Base-by-base conservation (phyloP, 2,329 filamentous ascomycete genomes). In the Beauveria brongniartii region DNA sequence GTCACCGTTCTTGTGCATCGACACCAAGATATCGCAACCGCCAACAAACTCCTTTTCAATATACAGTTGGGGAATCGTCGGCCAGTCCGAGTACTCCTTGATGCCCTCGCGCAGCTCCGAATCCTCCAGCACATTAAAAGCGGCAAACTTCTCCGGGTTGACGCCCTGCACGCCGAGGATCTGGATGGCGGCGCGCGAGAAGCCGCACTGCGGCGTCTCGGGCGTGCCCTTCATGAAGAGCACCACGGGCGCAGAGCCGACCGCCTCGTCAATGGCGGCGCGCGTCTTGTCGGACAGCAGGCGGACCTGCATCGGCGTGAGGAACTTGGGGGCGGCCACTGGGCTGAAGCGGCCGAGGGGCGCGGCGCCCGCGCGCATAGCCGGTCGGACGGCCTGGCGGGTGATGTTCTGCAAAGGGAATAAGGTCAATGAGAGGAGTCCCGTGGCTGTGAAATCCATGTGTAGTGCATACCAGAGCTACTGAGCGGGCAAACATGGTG, bases 201-300 rank as follows among this genome's bases (percentile, higher is more conserved):
- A 99, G 51, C 94, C 94, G 77, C 94, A 99, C 75, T 97, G 92
- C 22, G 94, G 94, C 63, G 86, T 91, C 78, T 97, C 92, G 62
- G 94, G 94, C 1, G 94, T 97, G 63, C 94, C 94, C 80, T 99
- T 99, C 94, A 99, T 99, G 81, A 99, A 99, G 61, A 99, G 82
- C 1, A 99, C 94, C 0, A 99, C 93, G 2, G 93, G 93, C 0
- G 92, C 89, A 1, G 92, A 92, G 26, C 78, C 81, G 18, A 99
- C 88, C 37, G 93, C 93, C 74, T 92, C 91, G 75, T 97, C 91
- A 69, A 99, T 99, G 28, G 92, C 92, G 44, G 85, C 77, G 64
- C 83, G 86, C 12, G 90, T 94, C 71, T 91, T 84, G 67, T 87
- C 83, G 37, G 93, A 97, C 53, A 99, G 83, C 46, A 91, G 82